Percentiles rank a stretch among this genome's conserved stretches.
phyloP scores from a whole-genome alignment of 306 rosid genomes.

The Inga leiocalycina region DNA sequence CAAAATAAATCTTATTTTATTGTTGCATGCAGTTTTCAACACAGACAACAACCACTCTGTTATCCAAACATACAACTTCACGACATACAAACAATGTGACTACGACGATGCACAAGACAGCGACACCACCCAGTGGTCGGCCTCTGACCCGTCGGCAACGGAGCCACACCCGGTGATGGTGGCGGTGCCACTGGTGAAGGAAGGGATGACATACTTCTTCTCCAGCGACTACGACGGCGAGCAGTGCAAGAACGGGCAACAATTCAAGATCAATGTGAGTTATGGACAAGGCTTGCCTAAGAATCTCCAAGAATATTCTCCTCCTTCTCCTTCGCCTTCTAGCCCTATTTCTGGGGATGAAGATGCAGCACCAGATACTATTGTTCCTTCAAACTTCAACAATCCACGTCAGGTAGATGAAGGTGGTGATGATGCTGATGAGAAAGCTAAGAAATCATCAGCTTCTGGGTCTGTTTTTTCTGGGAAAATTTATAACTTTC shows the following conservation, averaged over 20 bases:
- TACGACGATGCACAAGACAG: slow-evolving; percentile 65
- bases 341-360: slow-evolving; percentile 60
- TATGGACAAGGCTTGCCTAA: slow-evolving; percentile 82
- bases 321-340: slow-evolving; percentile 59
- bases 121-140: slow-evolving; percentile 73
- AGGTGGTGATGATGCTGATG: slow-evolving; percentile 23
- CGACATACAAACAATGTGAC: slow-evolving; percentile 75
- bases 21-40: slow-evolving; percentile 69
- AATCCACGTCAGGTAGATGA: slow-evolving; percentile 53
- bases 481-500: slow-evolving; percentile 28
- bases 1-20: background rate
- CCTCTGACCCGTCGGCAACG: slow-evolving; percentile 56
- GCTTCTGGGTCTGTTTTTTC: slow-evolving; percentile 46
- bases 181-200: slow-evolving; percentile 67
- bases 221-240: slow-evolving; percentile 91
- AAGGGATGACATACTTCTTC: slow-evolving; percentile 72
- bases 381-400: slow-evolving; percentile 77
- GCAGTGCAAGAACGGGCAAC: slow-evolving; percentile 80
- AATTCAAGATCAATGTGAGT: slow-evolving; percentile 60
- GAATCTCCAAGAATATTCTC: slow-evolving; percentile 35
- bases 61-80: slow-evolving; percentile 69
- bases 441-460: slow-evolving; percentile 39
- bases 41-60: slow-evolving; percentile 80
- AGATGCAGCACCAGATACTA: slow-evolving; percentile 74
- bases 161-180: slow-evolving; percentile 52